Evolutionary conservation across 1,284 basidiomycete species (phyloP), one percentile per base, ranked within the genome.

Genomic region (Cutaneotrichosporon dermatis): DNA sequence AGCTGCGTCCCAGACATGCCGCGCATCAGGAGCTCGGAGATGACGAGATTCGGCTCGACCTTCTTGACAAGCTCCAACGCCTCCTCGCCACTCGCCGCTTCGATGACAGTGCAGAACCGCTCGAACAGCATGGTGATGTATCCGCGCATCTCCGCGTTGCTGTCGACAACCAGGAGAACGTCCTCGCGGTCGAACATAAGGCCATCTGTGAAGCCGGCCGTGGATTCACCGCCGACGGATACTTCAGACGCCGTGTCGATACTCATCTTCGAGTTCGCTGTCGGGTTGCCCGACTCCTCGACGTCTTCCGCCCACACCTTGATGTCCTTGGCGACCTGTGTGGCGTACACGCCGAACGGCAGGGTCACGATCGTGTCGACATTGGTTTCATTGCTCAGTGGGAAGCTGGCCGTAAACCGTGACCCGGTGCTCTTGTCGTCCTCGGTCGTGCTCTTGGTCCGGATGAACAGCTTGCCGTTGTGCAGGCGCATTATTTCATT

Each of bases 401-500:
- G 68, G 1, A 69, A 58, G 6, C 62, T 55, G 5, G 58, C 66
- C 1, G 57, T 64, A 34, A 69, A 64, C 10, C 58, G 62, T 8
- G 62, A 60, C 3, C 62, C 62, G n/a, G 11, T 12, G 11, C n/a
- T 39, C 4, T 11, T 44, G 33, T 35, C 36, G 13, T 10, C 11
- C 1, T 13, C 33, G 9, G 41, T 40, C 5, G 25, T 6, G 7
- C 51, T 35, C 41, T 7, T 12, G 35, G 50, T 57, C 44, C 51
- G 58, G 40, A 80, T 74, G 0, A 67, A 51, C 37, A 81, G 68
- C 4, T 74, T 70, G 4, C 79, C 79, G 4, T 72, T 75, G 58
- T 80, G 77, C n/a, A 79, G 65, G 36, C 75, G 76, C 36, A 81
- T 67, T 34, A 80, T 68, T 58, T 79, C 79, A 33, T 67, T 64